Evolutionary conservation across 2,329 filamentous ascomycete genomes (phyloP).

Genomic region (Xylariales sp.): DNA sequence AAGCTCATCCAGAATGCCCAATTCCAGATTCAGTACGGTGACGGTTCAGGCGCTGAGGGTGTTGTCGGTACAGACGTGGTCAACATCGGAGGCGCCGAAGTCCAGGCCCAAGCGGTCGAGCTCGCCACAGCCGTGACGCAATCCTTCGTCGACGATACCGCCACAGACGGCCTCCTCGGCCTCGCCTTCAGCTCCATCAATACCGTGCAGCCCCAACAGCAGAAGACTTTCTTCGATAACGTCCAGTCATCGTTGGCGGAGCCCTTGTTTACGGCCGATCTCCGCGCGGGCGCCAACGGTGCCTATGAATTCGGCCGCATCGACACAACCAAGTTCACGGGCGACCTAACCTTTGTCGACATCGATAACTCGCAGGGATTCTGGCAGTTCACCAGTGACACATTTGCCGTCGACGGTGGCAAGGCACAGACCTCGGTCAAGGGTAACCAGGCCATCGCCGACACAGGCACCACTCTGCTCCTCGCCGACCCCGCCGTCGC

Average conservation of each 20-base stretch:
- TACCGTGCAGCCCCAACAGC: constrained; percentile 46
- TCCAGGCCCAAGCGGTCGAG: constrained; percentile 50
- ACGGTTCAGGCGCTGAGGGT: constrained; percentile 51
- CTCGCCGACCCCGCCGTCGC: constrained; percentile 66
- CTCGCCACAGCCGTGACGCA: constrained; percentile 47
- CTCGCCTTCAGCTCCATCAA: constrained; percentile 51
- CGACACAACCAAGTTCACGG: constrained; percentile 51
- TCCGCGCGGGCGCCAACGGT: constrained; percentile 49
- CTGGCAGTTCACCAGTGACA: constrained; percentile 53
- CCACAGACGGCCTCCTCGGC: constrained; percentile 50
- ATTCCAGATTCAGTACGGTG: constrained; percentile 51
- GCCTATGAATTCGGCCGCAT: constrained; percentile 55
- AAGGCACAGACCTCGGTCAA: constrained; percentile 50
- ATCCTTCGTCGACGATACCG: constrained; percentile 49
- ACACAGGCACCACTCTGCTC: constrained; percentile 73
- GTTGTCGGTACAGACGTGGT: constrained; percentile 52
- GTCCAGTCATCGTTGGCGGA: constrained; percentile 46
- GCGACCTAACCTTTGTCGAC: constrained; percentile 50
- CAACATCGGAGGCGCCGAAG: constrained; percentile 49
- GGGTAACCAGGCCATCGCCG: constrained; percentile 62
- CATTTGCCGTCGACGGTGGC: constrained; percentile 48
- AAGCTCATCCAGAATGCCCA: constrained; percentile 46
- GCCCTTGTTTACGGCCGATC: constrained; percentile 52
- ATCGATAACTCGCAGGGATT: constrained; percentile 52
- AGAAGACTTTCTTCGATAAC: constrained; percentile 54